These are phyloP conservation scores for Sugiyamaella grinbergsii DNA, from an alignment of 1,139 yeast genomes.

Conservation along the genomic window DNA sequence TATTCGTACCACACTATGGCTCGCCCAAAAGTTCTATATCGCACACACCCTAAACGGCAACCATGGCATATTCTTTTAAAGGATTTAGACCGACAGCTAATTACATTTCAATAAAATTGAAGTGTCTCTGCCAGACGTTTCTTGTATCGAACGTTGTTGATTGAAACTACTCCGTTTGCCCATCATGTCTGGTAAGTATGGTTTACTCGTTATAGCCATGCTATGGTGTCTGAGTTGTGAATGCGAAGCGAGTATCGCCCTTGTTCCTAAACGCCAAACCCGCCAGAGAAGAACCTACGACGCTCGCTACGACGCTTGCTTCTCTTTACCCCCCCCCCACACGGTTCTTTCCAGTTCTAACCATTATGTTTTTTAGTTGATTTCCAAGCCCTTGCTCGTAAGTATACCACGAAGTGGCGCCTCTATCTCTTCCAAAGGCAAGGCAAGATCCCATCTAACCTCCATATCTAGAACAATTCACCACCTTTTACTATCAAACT, in stretches of 20 bases:
- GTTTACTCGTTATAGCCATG: no score
- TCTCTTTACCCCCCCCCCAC: no score
- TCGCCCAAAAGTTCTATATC: no score
- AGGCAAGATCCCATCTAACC: no score
- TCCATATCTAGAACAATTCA: conserved; percentile 64
- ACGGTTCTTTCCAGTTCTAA: conserved; percentile 12
- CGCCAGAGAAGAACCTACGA: background rate
- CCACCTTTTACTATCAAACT: conserved; percentile 92
- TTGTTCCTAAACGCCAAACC: no score
- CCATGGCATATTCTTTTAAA: background rate
- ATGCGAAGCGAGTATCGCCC: no score
- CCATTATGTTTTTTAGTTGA: conserved; percentile 32
- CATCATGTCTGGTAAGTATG: conserved; percentile 29
- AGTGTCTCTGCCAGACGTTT: conserved; percentile 7
- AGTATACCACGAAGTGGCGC: conserved; percentile 19
- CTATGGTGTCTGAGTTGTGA: no score
- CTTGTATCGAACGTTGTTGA: background rate
- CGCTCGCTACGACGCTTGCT: background rate
- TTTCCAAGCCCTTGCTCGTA: conserved; percentile 40
- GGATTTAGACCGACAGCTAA: background rate
- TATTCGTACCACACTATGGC: no score
- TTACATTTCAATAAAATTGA: no score
- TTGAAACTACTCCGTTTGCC: conserved; percentile 2
- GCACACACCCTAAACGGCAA: no score
- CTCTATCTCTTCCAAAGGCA: no score